Evolutionary conservation across 106 monocot species (phyloP), one percentile per base, ranked within the genome.

Genomic region (Apostasia ramifera): DNA sequence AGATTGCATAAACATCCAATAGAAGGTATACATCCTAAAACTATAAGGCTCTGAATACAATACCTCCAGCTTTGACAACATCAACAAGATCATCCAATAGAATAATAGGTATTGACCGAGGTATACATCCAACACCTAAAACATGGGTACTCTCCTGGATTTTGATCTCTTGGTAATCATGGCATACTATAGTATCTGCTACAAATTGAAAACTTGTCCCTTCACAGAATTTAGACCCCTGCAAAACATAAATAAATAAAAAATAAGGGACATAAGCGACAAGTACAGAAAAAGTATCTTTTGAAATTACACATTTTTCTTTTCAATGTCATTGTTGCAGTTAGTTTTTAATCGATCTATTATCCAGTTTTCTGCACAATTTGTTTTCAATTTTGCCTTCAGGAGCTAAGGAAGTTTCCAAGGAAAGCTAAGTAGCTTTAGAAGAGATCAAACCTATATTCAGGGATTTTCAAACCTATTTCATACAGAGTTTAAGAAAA

Each of bases 151-250:
- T 85, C 68, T 98, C 98, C 78, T 98, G 98, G 45, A 98, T 85
- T 73, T 93, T 98, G 59, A 98, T 93, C 68, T 98, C 98, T 64
- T 98, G 98, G 66, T 98, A 98, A 81, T 98, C 98, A 71, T 90
- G 98, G 68, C 98, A 98, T 44, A 87, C 75, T 64, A 87, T 88
- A 55, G 83, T 93, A 54, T 85, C 85, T 73, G 81, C 80, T 73
- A 98, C 73, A 73, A 72, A 85, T 50, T 77, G 81, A 52, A 92
- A 98, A 74, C 65, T 74, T 69, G 74, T 79, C 38, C 98, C 89
- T 53, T 84, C 83, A 67, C 98, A 98, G 66, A 55, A 39, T 76
- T 76, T 83, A 63, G 85, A 63, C 11, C 83, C 75, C 98, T 93
- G 76, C 15, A 60, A 45, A 0, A 68, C 60, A 45, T 26, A 48